Conservation (phyloP, 208 protist species). For the Acanthamoeba healyi region DNA sequence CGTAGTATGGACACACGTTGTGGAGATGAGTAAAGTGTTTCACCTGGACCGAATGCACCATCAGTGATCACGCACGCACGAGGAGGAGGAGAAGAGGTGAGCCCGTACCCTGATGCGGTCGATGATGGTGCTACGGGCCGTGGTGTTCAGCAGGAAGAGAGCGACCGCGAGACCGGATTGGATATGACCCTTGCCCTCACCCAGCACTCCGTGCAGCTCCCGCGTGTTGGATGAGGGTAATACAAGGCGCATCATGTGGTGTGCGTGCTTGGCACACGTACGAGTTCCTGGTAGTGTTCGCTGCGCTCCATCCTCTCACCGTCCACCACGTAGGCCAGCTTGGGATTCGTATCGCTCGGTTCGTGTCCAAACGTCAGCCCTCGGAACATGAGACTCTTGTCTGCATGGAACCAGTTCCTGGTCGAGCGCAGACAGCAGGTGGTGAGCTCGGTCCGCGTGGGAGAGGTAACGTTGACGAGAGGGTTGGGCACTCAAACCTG, state of each 20-base stretch:
- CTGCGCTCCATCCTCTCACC: not conserved
- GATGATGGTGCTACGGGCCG: not conserved
- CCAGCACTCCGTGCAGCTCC: not conserved
- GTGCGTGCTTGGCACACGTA: not conserved
- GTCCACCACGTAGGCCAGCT: not conserved
- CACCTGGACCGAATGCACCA: too few relatives aligned
- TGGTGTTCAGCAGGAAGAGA: not conserved
- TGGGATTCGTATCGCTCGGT: not conserved
- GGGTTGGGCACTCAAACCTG: not conserved
- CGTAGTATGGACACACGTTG: not conserved
- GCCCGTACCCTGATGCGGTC: not conserved
- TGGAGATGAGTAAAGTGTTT: too few relatives aligned
- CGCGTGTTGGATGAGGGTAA: not conserved
- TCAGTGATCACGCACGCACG: not conserved
- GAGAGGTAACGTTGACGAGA: too few relatives aligned
- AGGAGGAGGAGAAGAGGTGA: not conserved
- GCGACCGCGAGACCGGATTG: not conserved
- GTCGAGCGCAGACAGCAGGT: not conserved
- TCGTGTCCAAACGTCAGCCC: not conserved
- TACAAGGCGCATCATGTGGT: not conserved
- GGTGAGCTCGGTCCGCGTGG: too few relatives aligned
- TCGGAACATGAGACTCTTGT: not conserved
- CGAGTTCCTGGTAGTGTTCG: not conserved
- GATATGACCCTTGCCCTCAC: not conserved
- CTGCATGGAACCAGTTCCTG: not conserved